A percentile compares a stretch with the other conserved stretches of the same genome.
Evolutionary conservation across 305 asterid genomes (phyloP).

Genomic region (Nicotiana rustica): DNA sequence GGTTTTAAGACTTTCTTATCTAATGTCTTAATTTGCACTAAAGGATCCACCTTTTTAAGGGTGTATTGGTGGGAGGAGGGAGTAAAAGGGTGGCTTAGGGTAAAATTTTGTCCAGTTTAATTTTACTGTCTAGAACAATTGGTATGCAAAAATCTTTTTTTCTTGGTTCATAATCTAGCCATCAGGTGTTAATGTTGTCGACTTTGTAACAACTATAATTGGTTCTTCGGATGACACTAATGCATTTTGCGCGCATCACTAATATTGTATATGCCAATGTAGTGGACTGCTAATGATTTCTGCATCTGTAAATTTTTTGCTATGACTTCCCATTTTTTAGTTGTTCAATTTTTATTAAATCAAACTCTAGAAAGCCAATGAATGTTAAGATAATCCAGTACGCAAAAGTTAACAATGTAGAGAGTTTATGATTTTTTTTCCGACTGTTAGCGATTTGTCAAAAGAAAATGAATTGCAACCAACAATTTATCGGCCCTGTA

Average conservation of each 20-base stretch:
- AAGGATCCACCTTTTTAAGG: constrained; percentile 14
- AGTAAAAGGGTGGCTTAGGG: background rate
- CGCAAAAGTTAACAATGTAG: background rate
- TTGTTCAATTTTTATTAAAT: background rate
- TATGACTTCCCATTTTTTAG: too few species aligned
- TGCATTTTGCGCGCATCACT: too few species aligned
- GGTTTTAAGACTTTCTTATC: constrained; percentile 20
- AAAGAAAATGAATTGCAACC: background rate
- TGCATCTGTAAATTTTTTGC: background rate
- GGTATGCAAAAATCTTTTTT: background rate
- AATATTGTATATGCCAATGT: background rate
- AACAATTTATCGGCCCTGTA: background rate
- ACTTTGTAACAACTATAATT: too few species aligned
- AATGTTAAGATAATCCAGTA: background rate
- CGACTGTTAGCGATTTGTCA: background rate
- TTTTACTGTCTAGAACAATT: background rate
- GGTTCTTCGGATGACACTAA: too few species aligned
- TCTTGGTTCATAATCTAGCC: background rate
- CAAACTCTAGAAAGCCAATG: background rate
- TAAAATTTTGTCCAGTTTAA: background rate
- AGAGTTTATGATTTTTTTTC: background rate
- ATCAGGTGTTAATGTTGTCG: background rate
- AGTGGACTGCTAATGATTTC: background rate
- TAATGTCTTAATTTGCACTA: background rate
- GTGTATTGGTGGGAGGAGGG: background rate